These are phyloP conservation scores for Onygena corvina DNA, from an alignment of 2,329 filamentous ascomycete genomes.

Conservation along the genomic window DNA sequence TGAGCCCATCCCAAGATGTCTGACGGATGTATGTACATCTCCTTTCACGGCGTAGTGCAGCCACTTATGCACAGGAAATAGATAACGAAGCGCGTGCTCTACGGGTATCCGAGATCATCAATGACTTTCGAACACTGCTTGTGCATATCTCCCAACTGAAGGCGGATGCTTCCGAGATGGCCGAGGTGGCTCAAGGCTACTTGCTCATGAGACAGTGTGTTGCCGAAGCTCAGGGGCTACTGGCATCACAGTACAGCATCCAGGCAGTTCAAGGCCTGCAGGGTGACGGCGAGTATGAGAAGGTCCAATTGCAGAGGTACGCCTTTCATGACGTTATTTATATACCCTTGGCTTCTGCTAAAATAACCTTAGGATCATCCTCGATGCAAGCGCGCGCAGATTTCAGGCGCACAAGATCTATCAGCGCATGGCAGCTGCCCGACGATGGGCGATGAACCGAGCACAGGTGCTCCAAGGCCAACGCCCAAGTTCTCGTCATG, in stretches of 20 bases:
- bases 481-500: constrained; percentile 37
- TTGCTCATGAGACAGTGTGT: constrained; percentile 45
- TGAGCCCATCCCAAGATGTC: constrained; percentile 33
- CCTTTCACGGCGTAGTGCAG: neutral
- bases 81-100: constrained; percentile 54
- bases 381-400: constrained; percentile 47
- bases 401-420: constrained; percentile 52
- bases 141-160: constrained; percentile 46
- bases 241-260: constrained; percentile 42
- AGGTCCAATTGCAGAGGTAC: constrained; percentile 46
- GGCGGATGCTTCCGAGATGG: constrained; percentile 40
- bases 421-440: constrained; percentile 45
- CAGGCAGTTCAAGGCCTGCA: constrained; percentile 31
- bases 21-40: constrained; percentile 42
- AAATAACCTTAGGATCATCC: constrained; percentile 43
- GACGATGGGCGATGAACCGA: constrained; percentile 47
- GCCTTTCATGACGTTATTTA: constrained; percentile 10
- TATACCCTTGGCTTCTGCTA: constrained; percentile 8
- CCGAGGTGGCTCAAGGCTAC: constrained; percentile 49
- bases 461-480: constrained; percentile 41
- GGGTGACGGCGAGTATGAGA: constrained; percentile 43
- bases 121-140: constrained; percentile 51
- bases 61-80: constrained; percentile 23
- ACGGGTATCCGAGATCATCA: constrained; percentile 51
- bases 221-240: constrained; percentile 43